phyloP scores from a whole-genome alignment of 2,329 filamentous ascomycete species.

The Pyrenochaeta sp. region DNA sequence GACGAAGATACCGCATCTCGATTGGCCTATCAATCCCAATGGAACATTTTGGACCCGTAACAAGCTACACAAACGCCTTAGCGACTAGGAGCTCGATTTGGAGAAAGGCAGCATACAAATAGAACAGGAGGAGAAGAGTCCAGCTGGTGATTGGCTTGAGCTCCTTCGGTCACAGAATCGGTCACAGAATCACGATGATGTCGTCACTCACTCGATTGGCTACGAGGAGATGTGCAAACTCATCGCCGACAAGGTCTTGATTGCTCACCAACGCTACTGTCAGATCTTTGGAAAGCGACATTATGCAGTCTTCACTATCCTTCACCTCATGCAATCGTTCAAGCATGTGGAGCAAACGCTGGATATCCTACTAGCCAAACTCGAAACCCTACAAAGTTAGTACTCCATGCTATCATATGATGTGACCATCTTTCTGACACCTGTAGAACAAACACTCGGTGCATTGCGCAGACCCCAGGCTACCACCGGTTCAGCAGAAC shows the following conservation, averaged over 20 bases:
- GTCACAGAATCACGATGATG: too few relatives aligned
- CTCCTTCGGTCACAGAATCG: neutral
- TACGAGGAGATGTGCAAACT: neutral
- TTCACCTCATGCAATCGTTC: neutral
- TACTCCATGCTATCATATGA: neutral
- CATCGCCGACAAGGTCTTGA: neutral
- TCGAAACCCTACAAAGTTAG: neutral
- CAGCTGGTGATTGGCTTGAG: neutral
- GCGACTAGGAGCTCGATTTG: slow-evolving; percentile 1
- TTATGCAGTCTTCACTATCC: neutral
- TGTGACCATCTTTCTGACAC: neutral
- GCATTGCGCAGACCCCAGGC: neutral
- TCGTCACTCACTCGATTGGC: neutral
- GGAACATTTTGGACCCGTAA: neutral
- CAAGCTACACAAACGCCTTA: neutral
- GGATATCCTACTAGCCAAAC: neutral
- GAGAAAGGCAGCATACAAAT: neutral
- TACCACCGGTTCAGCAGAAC: neutral
- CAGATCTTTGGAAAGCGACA: neutral
- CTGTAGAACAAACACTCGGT: neutral
- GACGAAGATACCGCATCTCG: neutral
- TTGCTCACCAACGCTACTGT: neutral
- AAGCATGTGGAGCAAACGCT: neutral
- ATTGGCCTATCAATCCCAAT: neutral
- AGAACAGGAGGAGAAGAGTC: neutral